Base-by-base conservation (phyloP, 1,139 yeast species). In the Geotrichum fermentans region DNA sequence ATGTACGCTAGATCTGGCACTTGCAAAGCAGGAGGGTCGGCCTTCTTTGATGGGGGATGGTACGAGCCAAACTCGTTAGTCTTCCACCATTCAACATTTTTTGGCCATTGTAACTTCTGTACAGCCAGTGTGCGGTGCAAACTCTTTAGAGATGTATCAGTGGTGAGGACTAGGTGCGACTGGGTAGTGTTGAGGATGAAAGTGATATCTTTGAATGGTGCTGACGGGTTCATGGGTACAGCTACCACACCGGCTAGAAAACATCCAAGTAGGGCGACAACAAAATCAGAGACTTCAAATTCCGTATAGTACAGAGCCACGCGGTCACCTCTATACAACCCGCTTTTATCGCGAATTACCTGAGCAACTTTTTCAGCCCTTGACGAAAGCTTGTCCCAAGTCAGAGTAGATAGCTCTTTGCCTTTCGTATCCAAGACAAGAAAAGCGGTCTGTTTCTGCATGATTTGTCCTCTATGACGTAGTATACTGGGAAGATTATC, bases 231-330 rank as follows among this genome's bases (percentile, higher is more conserved):
- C 40, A 89, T 79, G 0, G 98, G 98, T 10, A 94, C 94, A 0
- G 97, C 97, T 1, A 94, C 90, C 35, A 88, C 86, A 0, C 96
- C 96, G 0, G 97, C 95, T 55, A 92, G 72, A 59, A 92, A 88
- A 63, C 97, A 90, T 2, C 97, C 98, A 62, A 88, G 77, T 16
- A 94, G 66, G 0, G 97, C 95, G 1, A 86, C 79, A 0, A 86
- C 79, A 63, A 90, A 90, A 57, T 92, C 97, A 16, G 85, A 75
- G 1, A 88, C 81, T 64, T 94, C 98, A 29, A 78, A 78, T 54
- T 84, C 89, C 57, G 87, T 88, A 62, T 89, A 94, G 57, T 94
- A 75, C 36, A 94, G 70, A 21, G 88, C 79, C 1, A 92, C 95
- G 21, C 95, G 76, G 61, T 89, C 97, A 57, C 85, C 88, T 35